phyloP scores from a whole-genome alignment of 306 rosid genomes.

The Gleditsia sinensis region DNA sequence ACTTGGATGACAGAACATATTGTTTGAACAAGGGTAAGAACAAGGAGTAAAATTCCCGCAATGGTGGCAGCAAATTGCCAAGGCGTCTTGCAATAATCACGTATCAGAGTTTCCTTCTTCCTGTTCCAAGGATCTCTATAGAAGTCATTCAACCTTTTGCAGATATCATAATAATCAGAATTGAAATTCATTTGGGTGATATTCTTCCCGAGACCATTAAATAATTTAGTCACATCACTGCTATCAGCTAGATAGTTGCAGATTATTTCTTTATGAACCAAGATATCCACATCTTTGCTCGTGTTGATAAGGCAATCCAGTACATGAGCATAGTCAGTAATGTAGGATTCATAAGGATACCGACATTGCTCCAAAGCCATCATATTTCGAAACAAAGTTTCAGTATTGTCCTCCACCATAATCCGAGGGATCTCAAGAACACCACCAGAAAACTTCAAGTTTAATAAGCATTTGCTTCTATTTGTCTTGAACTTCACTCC shows the following conservation, averaged over 20 bases:
- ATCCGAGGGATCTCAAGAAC: neutral
- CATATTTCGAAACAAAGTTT: neutral
- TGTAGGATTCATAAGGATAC: neutral
- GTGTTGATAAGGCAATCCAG: constrained; percentile 13
- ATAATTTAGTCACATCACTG: neutral
- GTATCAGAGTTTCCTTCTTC: neutral
- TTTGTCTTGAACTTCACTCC: neutral
- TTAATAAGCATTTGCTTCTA: neutral
- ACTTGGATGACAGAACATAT: neutral
- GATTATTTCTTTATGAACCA: neutral
- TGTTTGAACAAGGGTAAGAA: neutral
- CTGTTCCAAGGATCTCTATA: neutral
- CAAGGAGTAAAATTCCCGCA: neutral
- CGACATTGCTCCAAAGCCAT: constrained; percentile 16
- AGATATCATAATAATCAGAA: constrained; percentile 3
- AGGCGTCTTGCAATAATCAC: neutral
- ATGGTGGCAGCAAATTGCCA: neutral
- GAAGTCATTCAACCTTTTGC: neutral
- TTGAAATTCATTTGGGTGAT: neutral
- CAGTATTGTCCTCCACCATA: rapidly evolving
- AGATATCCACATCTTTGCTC: constrained; percentile 5
- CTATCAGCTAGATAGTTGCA: neutral
- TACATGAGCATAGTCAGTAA: neutral
- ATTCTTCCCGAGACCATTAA: neutral
- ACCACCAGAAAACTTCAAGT: neutral